Percentiles rank a stretch among this genome's conserved stretches.
Evolutionary conservation across 2,329 filamentous ascomycete species (phyloP).

Genomic region (Graphilbum ipis-grandicollis): DNA sequence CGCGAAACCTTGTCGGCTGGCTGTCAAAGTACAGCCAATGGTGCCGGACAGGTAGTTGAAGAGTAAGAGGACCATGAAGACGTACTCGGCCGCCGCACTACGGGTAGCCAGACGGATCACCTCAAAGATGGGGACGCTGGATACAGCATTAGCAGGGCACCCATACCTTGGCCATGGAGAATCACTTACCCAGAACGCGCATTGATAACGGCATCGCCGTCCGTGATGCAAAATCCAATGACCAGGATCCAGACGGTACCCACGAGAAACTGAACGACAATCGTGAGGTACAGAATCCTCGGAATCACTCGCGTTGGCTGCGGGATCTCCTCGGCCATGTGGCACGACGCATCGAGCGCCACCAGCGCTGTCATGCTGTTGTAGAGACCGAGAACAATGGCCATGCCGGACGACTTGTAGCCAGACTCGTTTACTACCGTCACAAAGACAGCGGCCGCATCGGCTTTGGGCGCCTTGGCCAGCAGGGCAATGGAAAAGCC

Average conservation of each 20-base stretch:
- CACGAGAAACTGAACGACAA: background rate
- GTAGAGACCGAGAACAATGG: conserved; percentile 30
- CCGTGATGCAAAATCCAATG: background rate
- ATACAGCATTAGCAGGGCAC: too few relatives aligned
- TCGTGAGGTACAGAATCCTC: background rate
- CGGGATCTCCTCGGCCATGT: conserved; percentile 30
- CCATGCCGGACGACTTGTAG: conserved; percentile 28
- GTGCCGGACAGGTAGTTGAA: background rate
- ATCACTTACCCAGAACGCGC: background rate
- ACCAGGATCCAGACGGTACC: background rate
- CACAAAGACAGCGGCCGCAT: conserved; percentile 28
- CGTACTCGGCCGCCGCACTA: background rate
- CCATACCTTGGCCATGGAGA: too few relatives aligned
- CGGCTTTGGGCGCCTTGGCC: conserved; percentile 1
- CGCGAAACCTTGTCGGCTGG: background rate
- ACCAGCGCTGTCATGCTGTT: conserved; percentile 29
- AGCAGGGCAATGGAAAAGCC: background rate
- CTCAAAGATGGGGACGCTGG: background rate
- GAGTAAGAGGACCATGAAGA: background rate
- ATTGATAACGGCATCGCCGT: background rate
- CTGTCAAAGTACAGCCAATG: background rate
- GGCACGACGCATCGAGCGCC: conserved; percentile 27
- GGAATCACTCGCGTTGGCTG: conserved; percentile 19
- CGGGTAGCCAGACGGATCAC: background rate
- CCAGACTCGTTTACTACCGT: conserved; percentile 34